A percentile compares a stretch with the other conserved stretches of the same genome.
These are phyloP conservation scores for Escallonia herrerae DNA, from an alignment of 129 eudicot species.

Conservation along the genomic window DNA sequence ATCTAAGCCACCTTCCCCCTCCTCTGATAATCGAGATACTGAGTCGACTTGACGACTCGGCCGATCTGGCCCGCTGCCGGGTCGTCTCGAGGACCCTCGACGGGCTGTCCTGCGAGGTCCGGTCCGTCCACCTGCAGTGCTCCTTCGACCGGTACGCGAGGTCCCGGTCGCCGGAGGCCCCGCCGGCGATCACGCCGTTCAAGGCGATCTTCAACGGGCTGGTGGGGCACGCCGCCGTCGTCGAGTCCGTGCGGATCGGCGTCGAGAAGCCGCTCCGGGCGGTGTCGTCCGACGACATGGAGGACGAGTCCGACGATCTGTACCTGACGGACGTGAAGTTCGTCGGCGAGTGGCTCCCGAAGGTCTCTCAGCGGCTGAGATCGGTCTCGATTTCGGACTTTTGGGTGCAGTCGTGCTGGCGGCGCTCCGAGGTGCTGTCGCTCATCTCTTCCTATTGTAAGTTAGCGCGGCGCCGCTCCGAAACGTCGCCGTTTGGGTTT, in stretches of 20 bases:
- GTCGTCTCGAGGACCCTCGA: conserved; percentile 33
- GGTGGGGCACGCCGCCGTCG: conserved; percentile 7
- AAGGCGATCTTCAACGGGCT: conserved; percentile 30
- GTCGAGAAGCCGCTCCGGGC: conserved; percentile 32
- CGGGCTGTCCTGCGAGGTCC: conserved; percentile 28
- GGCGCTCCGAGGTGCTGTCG: conserved; percentile 28
- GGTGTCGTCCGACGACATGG: conserved; percentile 29
- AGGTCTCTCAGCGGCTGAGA: conserved; percentile 27
- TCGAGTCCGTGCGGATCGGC: conserved; percentile 44
- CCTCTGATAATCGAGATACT: conserved; percentile 45
- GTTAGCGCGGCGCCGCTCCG: not conserved
- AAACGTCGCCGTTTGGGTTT: too few relatives aligned
- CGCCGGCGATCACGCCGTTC: conserved; percentile 35
- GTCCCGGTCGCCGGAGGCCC: conserved; percentile 30
- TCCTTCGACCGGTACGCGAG: conserved; percentile 34
- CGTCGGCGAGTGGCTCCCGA: conserved; percentile 32
- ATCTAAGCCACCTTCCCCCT: conserved; percentile 22
- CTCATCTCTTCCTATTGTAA: conserved; percentile 44
- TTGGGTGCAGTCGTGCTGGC: conserved; percentile 51
- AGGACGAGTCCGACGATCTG: conserved; percentile 46
- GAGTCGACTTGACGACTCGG: conserved; percentile 46
- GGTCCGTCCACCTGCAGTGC: conserved; percentile 42
- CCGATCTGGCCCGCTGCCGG: conserved; percentile 48
- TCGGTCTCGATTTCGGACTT: conserved; percentile 42
- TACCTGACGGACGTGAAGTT: conserved; percentile 30